Base-by-base conservation (phyloP, 1,284 basidiomycete species). In the Polyporus tsugae region DNA sequence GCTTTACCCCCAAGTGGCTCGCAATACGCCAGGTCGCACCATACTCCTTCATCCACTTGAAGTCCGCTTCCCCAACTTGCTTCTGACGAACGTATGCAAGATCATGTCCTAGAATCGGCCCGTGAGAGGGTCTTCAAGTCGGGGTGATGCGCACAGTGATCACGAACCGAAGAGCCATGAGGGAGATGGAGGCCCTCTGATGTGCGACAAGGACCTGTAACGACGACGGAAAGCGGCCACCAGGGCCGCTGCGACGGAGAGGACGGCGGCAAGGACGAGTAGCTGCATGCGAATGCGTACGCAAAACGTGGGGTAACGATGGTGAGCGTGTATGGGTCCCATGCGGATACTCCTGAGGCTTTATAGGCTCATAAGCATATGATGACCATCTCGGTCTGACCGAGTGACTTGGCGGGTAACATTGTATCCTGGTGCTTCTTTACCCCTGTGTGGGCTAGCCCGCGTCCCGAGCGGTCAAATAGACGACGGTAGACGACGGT, bases 51-150 rank as follows among this genome's bases (percentile, higher is more conserved):
- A 73, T 25, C 67, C 70, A 77, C 38, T 68, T 55, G 35, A 75
- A 72, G 35, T 77, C 76, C 1, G 72, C 22, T 22, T 74, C 73
- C 0, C 76, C 76, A 10, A 74, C 73, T 25, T 75, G 67, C 4
- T 66, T 13, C 53, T 76, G 73, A 41, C 69, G 72, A 10, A 44
- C 62, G 25, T 72, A 60, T 1, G 72, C 68, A 15, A 70, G 59
- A n/a, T 70, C 69, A 49, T 73, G 69, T 7, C 74, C 74, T 75
- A 38, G 7, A 57, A n/a, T n/a, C 9, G 35, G 4, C 35, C 17
- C 17, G 19, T 57, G 5, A 25, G 59, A 7, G 25, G 2, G 64
- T 29, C 19, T 22, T 22, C 25, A 33, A 17, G 7, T 2, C 15
- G 61, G 19, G 7, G n/a, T 2, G 10, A 22, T 15, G 15, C 5